Evolutionary conservation across 2,329 filamentous ascomycete species (phyloP), one percentile per base, ranked within the genome.

Genomic region (Tolypocladium ophioglossoides): DNA sequence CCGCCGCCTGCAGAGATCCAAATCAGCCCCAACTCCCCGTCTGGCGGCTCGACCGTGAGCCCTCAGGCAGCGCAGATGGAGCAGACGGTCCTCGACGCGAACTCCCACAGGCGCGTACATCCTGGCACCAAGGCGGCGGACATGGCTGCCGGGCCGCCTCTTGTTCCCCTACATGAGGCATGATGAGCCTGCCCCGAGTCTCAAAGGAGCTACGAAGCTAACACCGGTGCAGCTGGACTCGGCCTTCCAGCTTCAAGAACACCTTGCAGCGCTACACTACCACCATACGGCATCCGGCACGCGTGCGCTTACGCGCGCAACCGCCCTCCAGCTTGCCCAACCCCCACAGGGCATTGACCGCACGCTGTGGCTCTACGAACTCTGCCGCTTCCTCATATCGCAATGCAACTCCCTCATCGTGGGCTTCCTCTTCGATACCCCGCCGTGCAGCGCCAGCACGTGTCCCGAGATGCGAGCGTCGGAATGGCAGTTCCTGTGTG

Each of bases 401-500:
- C 91, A 96, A 72, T 92, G 90, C 68, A 99, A 99, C 74, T 84
- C 85, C 58, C 82, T 99, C 54, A 89, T 97, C 61, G 85, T 96
- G 56, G 90, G 89, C 59, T 92, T 99, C 65, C 90, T 99, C 63
- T 89, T 91, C 67, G 94, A 97, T 71, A 80, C 78, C 46, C 92
- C 92, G 8, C 86, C 92, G 3, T 99, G 94, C 74, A 96, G 90
- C 56, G 82, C 88, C 16, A 78, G 79, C 59, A 96, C 94, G 1
- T 99, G 94, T 66, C 91, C 91, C 35, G 94, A 99, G 73, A 99
- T 99, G 94, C 91, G 94, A 66, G 94, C 94, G 2, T 94, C 89
- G 34, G 92, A 99, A 75, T 99, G 94, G 94, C 94, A 99, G 73
- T 99, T 97, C 66, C 83, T 99, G 50, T 99, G 94, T 74, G 94